Conservation (phyloP, 805 yeast species). For the Maudiozyma saulgeensis region DNA sequence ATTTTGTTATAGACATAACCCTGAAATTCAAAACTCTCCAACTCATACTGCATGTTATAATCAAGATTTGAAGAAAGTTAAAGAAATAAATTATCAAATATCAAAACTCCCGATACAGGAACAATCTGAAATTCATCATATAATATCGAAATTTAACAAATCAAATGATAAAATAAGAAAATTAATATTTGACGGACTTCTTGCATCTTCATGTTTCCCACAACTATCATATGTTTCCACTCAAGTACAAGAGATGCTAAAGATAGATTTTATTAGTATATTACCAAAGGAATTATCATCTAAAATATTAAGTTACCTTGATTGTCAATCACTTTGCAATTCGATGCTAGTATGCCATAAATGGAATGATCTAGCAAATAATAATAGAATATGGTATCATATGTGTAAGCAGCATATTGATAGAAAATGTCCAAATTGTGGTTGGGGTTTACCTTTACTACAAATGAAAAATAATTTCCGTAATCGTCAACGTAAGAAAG, state of each 20-base stretch:
- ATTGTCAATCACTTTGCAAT: conserved; percentile 84
- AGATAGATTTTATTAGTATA: conserved; percentile 79
- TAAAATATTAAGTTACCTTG: conserved; percentile 79
- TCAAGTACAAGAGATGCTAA: conserved; percentile 67
- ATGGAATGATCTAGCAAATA: conserved; percentile 89
- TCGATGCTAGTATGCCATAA: conserved; percentile 86
- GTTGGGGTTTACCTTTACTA: conserved; percentile 96
- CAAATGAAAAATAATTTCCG: conserved; percentile 67
- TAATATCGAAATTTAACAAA: conserved; percentile 68
- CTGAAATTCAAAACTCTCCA: conserved; percentile 55
- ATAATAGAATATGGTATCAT: conserved; percentile 95
- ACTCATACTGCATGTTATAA: conserved; percentile 21
- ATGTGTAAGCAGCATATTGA: conserved; percentile 98
- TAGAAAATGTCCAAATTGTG: conserved; percentile 94
- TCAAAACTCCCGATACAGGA: conserved; percentile 48
- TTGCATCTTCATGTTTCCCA: conserved; percentile 90
- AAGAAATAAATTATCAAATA: conserved; percentile 25
- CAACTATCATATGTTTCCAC: conserved; percentile 79
- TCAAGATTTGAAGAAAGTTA: conserved; percentile 18
- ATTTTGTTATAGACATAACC: conserved; percentile 90
- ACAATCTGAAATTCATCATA: conserved; percentile 67
- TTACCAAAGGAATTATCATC: conserved; percentile 80
- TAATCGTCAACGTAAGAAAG: neutral
- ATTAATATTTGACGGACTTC: conserved; percentile 70
- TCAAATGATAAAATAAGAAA: conserved; percentile 69